These are phyloP conservation scores for Eragrostis nindensis DNA, from an alignment of 176 grass and related monocot genomes.

Conservation along the genomic window DNA sequence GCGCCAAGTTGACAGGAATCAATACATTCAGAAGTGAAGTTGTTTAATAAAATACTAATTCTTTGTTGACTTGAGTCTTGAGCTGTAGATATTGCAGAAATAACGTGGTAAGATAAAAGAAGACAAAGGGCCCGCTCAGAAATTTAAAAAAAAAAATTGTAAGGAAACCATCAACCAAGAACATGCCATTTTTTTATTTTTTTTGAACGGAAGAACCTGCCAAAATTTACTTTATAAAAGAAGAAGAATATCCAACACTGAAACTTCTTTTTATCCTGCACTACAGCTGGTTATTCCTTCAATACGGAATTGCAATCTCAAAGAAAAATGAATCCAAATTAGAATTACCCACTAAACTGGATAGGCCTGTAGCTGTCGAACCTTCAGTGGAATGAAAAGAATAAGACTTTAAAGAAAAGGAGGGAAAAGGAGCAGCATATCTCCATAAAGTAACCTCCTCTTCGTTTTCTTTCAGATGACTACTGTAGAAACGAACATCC, in stretches of 20 bases:
- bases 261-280: neutral
- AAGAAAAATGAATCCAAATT: conserved; percentile 2
- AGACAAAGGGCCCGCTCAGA: neutral
- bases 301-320: neutral
- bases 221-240: conserved; percentile 9
- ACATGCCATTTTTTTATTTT: no score
- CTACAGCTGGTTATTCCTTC: neutral
- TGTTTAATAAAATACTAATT: conserved; percentile 30
- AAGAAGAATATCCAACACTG: neutral
- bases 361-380: neutral
- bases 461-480: conserved; percentile 1
- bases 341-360: neutral
- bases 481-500: conserved; percentile 11
- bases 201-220: no score
- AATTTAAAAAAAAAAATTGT: conserved; percentile 4
- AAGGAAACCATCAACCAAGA: conserved; percentile 33
- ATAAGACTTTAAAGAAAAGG: neutral
- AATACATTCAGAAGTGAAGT: neutral
- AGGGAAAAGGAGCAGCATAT: neutral
- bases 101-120: conserved; percentile 11
- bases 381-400: neutral
- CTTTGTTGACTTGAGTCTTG: conserved; percentile 8
- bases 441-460: conserved; percentile 4
- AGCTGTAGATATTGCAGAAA: conserved; percentile 16
- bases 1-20: conserved; percentile 31